Evolutionary conservation across 306 rosid species (phyloP).

Genomic region (Begonia masoniana): DNA sequence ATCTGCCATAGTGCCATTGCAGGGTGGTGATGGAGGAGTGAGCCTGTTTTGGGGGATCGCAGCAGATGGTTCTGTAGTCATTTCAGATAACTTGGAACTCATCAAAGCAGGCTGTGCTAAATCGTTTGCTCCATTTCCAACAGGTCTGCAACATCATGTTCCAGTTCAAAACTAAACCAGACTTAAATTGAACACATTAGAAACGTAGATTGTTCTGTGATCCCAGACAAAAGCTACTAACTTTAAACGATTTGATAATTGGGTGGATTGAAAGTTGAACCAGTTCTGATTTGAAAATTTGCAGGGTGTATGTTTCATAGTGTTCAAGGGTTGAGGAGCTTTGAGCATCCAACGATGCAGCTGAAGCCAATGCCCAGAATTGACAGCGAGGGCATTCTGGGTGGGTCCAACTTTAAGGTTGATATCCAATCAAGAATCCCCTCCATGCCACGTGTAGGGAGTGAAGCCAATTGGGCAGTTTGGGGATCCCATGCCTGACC

Average conservation of each 20-base stretch:
- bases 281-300: not conserved
- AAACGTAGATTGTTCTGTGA: too few species aligned
- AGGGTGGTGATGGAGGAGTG: slow-evolving; percentile 64
- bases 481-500: slow-evolving; percentile 33
- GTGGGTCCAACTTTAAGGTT: slow-evolving; percentile 89
- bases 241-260: too few species aligned
- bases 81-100: slow-evolving; percentile 58
- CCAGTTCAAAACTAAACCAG: too few species aligned
- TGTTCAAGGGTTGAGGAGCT: slow-evolving; percentile 66
- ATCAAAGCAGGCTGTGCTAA: slow-evolving; percentile 77
- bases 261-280: too few species aligned
- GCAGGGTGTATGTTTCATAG: slow-evolving; percentile 93
- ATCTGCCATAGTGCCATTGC: slow-evolving; percentile 17
- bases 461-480: slow-evolving; percentile 85
- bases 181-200: too few species aligned
- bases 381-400: slow-evolving; percentile 87
- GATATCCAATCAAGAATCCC: slow-evolving; percentile 53
- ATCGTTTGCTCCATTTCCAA: slow-evolving; percentile 88
- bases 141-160: slow-evolving; percentile 53
- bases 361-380: slow-evolving; percentile 91
- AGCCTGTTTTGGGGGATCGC: slow-evolving; percentile 76
- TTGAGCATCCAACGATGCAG: slow-evolving; percentile 78
- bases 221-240: too few species aligned
- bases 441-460: slow-evolving; percentile 90
- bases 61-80: slow-evolving; percentile 64